Percentiles rank a stretch among this genome's conserved stretches.
These are phyloP conservation scores for Trametes coccinea DNA, from an alignment of 768 basidiomycete species.

Conservation along the genomic window DNA sequence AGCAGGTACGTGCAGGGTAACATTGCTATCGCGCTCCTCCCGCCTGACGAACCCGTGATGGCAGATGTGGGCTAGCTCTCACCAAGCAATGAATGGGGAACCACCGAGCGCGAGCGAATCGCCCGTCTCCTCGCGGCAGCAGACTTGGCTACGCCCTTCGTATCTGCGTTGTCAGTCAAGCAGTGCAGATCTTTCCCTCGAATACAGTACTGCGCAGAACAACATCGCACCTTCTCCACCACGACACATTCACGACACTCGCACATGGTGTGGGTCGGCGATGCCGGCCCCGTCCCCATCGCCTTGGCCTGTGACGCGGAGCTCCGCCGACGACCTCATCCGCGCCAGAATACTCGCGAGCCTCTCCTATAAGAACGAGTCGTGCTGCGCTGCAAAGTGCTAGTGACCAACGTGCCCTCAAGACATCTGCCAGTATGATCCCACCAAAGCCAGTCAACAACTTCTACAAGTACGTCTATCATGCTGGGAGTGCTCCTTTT, in stretches of 20 bases:
- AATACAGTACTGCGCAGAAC: not conserved
- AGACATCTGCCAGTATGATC: constrained; percentile 2
- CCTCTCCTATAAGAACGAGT: no score
- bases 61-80: not conserved
- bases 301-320: not conserved
- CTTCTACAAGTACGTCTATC: constrained; percentile 7
- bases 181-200: not conserved
- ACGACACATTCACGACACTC: not conserved
- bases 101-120: not conserved
- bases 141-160: not conserved
- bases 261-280: no score
- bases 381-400: no score
- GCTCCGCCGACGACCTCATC: not conserved
- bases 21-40: not conserved
- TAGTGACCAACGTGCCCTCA: not conserved
- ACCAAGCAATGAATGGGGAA: not conserved
- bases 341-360: not conserved
- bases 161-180: not conserved
- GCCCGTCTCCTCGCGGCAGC: not conserved
- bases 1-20: not conserved
- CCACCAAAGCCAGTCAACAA: constrained; percentile 20
- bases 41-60: not conserved
- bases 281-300: not conserved
- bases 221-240: not conserved
- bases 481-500: not conserved